Evolutionary conservation across 257 asterid species (phyloP).

Genomic region (Jasminum sambac): DNA sequence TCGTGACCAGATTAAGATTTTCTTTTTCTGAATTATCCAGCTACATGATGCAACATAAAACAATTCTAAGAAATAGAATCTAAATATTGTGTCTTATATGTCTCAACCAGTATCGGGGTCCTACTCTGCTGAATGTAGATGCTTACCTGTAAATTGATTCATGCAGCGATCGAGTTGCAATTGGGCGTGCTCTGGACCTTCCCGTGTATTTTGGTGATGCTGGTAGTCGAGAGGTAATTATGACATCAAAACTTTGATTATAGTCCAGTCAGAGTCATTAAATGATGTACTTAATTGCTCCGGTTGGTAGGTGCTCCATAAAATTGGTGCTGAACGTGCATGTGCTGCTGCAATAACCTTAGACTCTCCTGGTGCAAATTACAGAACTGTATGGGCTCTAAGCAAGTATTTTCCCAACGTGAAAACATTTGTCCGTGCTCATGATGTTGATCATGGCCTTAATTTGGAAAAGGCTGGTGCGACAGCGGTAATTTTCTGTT

Average conservation of each 20-base stretch:
- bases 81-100: neutral
- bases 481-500: slow-evolving; percentile 70
- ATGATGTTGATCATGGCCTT: slow-evolving; percentile 98
- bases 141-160: slow-evolving; percentile 16
- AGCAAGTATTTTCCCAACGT: slow-evolving; percentile 94
- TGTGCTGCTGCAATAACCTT: slow-evolving; percentile 98
- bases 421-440: slow-evolving; percentile 98
- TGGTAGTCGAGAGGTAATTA: slow-evolving; percentile 93
- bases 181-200: slow-evolving; percentile 99
- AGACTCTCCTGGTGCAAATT: slow-evolving; percentile 98
- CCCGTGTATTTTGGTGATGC: slow-evolving; percentile 99
- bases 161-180: slow-evolving; percentile 89
- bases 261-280: slow-evolving; percentile 15
- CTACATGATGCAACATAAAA: neutral
- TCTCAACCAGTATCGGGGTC: neutral
- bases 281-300: slow-evolving; percentile 24
- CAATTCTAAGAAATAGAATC: neutral
- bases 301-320: slow-evolving; percentile 81
- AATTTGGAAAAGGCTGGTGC: slow-evolving; percentile 98
- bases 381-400: slow-evolving; percentile 99
- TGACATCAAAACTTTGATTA: slow-evolving; percentile 21
- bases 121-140: neutral
- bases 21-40: neutral
- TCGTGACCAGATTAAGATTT: neutral
- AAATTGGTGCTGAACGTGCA: slow-evolving; percentile 97